A percentile compares a stretch with the other conserved stretches of the same genome.
These are phyloP conservation scores for Chrysoporthe cubensis DNA, from an alignment of 2,329 filamentous ascomycete genomes.

Conservation along the genomic window DNA sequence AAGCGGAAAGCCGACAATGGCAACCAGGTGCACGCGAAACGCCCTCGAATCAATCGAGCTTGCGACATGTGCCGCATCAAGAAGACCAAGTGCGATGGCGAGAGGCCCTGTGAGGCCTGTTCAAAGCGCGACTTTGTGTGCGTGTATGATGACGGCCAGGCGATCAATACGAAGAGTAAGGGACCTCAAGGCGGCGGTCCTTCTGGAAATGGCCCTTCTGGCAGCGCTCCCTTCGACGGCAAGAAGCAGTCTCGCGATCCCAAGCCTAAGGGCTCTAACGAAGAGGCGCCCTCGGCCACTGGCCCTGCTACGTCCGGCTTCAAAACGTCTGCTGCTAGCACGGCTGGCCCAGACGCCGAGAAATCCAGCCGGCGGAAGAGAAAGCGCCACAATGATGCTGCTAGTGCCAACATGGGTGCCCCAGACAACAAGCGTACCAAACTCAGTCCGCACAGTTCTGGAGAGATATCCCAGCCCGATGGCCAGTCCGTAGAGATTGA, in stretches of 20 bases:
- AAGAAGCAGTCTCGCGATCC: neutral
- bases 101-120: slow-evolving; percentile 18
- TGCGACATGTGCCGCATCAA: slow-evolving; percentile 24
- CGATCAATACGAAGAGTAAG: neutral
- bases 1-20: slow-evolving; percentile 4
- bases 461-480: neutral
- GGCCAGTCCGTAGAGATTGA: neutral
- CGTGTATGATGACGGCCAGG: neutral
- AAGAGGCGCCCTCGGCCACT: neutral
- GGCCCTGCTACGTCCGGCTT: neutral
- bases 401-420: neutral
- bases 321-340: neutral
- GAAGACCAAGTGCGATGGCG: slow-evolving; percentile 25
- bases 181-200: neutral
- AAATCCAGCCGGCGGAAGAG: neutral
- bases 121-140: slow-evolving; percentile 14
- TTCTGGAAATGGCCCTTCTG: neutral
- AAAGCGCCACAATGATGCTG: neutral
- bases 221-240: neutral
- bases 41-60: neutral
- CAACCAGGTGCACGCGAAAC: neutral
- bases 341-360: neutral
- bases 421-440: slow-evolving; percentile 7
- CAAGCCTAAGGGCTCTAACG: neutral
- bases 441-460: neutral